A percentile compares a stretch with the other conserved stretches of the same genome.
Conservation (phyloP, 192 early-diverging fungal genomes). For the Gryganskiella cystojenkinii region DNA sequence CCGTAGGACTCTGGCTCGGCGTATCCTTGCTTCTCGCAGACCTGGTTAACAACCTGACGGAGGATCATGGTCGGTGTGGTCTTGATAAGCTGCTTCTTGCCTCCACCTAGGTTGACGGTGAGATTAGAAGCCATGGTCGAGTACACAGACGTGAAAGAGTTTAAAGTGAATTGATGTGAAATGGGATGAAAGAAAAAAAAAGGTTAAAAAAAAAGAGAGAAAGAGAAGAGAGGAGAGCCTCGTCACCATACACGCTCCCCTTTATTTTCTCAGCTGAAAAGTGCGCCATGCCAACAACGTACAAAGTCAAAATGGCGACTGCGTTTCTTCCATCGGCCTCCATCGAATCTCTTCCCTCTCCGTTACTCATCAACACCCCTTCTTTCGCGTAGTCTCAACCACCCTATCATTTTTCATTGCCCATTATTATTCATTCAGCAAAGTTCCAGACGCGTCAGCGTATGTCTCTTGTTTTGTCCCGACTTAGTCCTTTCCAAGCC, state of each 20-base stretch:
- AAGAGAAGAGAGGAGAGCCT: neutral
- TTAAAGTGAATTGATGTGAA: neutral
- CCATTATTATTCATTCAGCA: too few species aligned
- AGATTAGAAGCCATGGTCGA: constrained; percentile 68
- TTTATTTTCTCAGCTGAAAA: too few species aligned
- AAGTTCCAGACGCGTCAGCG: too few species aligned
- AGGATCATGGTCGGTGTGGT: constrained; percentile 82
- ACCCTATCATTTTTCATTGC: too few species aligned
- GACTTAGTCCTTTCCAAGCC: too few species aligned
- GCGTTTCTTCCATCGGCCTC: neutral
- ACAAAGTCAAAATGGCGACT: too few species aligned
- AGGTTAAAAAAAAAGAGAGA: neutral
- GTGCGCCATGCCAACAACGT: neutral
- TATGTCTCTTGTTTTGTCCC: too few species aligned
- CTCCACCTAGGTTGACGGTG: constrained; percentile 61
- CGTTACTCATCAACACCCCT: too few species aligned
- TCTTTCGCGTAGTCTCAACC: too few species aligned
- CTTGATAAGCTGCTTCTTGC: constrained; percentile 66
- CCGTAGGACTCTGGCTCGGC: constrained; percentile 63
- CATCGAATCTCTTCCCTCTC: neutral
- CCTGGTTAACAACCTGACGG: constrained; percentile 68
- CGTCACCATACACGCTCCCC: constrained; percentile 2
- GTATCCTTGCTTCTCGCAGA: constrained; percentile 69
- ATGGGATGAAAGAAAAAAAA: too few species aligned
- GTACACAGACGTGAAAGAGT: neutral